Evolutionary conservation across 192 early-diverging fungal species (phyloP).

Genomic region (Linnemannia elongata): DNA sequence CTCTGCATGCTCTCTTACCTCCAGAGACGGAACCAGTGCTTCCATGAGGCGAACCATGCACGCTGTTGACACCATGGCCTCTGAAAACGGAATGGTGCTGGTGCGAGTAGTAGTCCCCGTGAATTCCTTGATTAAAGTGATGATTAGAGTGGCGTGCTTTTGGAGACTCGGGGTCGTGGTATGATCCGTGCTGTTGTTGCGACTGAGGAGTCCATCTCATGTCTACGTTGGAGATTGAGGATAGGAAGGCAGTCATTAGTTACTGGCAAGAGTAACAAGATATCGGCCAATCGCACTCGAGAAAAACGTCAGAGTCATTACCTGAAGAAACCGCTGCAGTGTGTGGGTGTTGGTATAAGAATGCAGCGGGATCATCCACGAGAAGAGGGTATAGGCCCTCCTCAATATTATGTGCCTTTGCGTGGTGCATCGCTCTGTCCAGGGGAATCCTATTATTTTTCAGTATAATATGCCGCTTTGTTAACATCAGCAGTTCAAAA

Average conservation of each 20-base stretch:
- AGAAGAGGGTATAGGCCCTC: conserved; percentile 83
- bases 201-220: conserved; percentile 48
- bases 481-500: neutral
- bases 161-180: conserved; percentile 45
- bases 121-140: conserved; percentile 44
- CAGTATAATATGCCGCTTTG: neutral
- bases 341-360: conserved; percentile 67
- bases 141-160: conserved; percentile 30
- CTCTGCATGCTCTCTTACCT: conserved; percentile 10
- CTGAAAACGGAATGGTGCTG: conserved; percentile 41
- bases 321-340: conserved; percentile 32
- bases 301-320: neutral
- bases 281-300: neutral
- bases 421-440: conserved; percentile 75
- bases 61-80: conserved; percentile 42
- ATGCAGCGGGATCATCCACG: conserved; percentile 77
- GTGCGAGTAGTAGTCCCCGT: conserved; percentile 47
- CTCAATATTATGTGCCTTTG: conserved; percentile 76
- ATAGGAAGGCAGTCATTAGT: neutral
- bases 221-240: conserved; percentile 8
- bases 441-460: conserved; percentile 29
- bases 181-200: conserved; percentile 37
- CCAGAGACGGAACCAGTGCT: conserved; percentile 53
- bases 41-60: conserved; percentile 50
- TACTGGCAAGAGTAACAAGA: neutral